Evolutionary conservation across 495 filamentous ascomycete genomes (phyloP).

Genomic region (Tuber borchii): DNA sequence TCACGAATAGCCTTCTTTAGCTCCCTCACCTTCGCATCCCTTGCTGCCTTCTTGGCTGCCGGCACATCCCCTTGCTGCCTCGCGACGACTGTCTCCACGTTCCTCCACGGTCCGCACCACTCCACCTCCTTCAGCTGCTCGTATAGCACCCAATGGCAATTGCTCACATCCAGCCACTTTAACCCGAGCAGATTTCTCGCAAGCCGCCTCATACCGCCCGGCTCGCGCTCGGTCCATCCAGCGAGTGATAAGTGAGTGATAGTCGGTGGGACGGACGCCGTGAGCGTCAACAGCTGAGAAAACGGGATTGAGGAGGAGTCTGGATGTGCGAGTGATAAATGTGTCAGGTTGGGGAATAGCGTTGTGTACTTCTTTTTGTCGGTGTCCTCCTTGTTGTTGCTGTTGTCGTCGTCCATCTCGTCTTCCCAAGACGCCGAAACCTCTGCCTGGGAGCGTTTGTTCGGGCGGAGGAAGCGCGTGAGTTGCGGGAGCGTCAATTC

Average conservation of each 20-base stretch:
- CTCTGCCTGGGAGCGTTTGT: background rate
- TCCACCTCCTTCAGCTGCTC: slow-evolving; percentile 18
- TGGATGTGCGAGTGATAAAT: slow-evolving; percentile 31
- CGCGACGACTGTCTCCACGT: slow-evolving; percentile 29
- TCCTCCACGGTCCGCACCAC: slow-evolving; percentile 33
- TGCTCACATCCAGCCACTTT: slow-evolving; percentile 31
- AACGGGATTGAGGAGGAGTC: slow-evolving; percentile 4
- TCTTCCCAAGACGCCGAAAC: background rate
- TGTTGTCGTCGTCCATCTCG: background rate
- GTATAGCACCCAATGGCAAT: slow-evolving; percentile 24
- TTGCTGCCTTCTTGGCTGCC: slow-evolving; percentile 5
- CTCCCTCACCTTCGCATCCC: slow-evolving; percentile 3
- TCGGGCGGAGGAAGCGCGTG: slow-evolving; percentile 9
- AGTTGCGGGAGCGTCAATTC: slow-evolving; percentile 17
- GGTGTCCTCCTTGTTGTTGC: background rate
- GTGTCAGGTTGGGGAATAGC: slow-evolving; percentile 24
- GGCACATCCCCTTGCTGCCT: slow-evolving; percentile 15
- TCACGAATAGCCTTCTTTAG: slow-evolving; percentile 19
- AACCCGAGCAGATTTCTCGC: slow-evolving; percentile 26
- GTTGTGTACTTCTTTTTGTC: background rate
- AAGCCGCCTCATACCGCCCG: slow-evolving; percentile 19
- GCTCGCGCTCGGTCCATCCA: slow-evolving; percentile 19
- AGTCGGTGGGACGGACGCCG: slow-evolving; percentile 18
- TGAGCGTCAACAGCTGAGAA: slow-evolving; percentile 13
- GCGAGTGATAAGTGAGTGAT: slow-evolving; percentile 33